A percentile compares a stretch with the other conserved stretches of the same genome.
phyloP scores from a whole-genome alignment of 1,284 basidiomycete genomes.

The Cryptococcus deneoformans region DNA sequence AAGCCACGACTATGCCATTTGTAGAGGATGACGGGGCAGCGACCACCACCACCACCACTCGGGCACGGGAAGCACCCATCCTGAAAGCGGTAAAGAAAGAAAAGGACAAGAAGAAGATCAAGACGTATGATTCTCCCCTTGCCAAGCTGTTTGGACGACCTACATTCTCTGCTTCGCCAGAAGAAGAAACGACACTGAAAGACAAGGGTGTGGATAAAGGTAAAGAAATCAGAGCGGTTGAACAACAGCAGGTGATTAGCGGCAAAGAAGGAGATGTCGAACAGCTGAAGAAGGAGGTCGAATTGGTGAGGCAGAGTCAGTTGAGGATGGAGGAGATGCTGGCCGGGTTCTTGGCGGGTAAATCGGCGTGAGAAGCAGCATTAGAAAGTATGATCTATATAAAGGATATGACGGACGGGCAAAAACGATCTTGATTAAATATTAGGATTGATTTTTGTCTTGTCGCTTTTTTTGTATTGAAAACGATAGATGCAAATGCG shows the following conservation, averaged over 20 bases:
- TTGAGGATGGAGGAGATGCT: conserved; percentile 41
- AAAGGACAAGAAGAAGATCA: conserved; percentile 1
- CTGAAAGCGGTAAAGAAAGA: neutral
- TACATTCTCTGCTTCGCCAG: neutral
- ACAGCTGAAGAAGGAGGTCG: conserved; percentile 30
- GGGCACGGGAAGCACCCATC: neutral
- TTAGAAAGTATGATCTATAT: neutral
- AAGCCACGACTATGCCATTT: conserved; percentile 7
- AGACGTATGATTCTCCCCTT: conserved; percentile 20
- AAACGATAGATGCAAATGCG: no score
- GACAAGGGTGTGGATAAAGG: neutral
- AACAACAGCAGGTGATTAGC: conserved; percentile 50
- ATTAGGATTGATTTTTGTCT: no score
- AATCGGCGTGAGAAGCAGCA: neutral
- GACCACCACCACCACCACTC: neutral
- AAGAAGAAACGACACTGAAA: neutral
- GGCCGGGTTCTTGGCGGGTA: conserved; percentile 21
- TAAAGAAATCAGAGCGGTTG: conserved; percentile 51
- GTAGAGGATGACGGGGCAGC: neutral
- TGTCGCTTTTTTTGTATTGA: no score
- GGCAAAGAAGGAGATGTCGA: conserved; percentile 20
- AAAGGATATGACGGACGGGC: no score
- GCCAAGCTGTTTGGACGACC: conserved; percentile 28
- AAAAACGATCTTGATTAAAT: no score
- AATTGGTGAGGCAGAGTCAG: conserved; percentile 30